Percentiles rank a stretch among this genome's conserved stretches.
Conservation (phyloP, 805 yeast species). For the Teunomyces aglyptinius region DNA sequence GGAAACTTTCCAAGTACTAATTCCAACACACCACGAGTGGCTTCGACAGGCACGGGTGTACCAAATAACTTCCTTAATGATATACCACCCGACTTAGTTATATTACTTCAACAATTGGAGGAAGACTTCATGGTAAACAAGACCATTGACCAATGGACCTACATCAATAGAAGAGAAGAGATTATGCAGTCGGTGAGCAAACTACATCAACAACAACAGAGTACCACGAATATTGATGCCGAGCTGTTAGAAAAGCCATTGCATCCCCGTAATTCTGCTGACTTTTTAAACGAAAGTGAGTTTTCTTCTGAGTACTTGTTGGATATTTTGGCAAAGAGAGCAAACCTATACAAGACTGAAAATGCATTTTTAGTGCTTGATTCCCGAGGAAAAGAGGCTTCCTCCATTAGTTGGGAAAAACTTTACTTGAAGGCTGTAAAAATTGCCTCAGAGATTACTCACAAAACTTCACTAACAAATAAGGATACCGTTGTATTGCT, state of each 20-base stretch:
- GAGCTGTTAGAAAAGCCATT: constrained; percentile 56
- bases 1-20: constrained; percentile 17
- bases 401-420: constrained; percentile 85
- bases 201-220: constrained; percentile 32
- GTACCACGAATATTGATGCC: constrained; percentile 20
- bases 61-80: constrained; percentile 22
- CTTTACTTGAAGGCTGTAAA: constrained; percentile 79
- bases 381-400: constrained; percentile 74
- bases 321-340: constrained; percentile 70
- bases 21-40: constrained; percentile 10
- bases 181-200: constrained; percentile 37
- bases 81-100: constrained; percentile 46
- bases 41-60: constrained; percentile 11
- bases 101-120: constrained; percentile 40
- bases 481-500: constrained; percentile 83
- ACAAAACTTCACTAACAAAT: constrained; percentile 67
- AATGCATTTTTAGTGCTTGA: constrained; percentile 73
- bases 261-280: constrained; percentile 52
- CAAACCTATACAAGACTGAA: constrained; percentile 57
- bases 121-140: constrained; percentile 41
- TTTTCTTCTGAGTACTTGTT: constrained; percentile 57
- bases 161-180: constrained; percentile 44
- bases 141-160: constrained; percentile 47
- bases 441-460: constrained; percentile 78
- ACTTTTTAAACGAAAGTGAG: constrained; percentile 13